These are phyloP conservation scores for Dinochytrium kinnereticum DNA, from an alignment of 371 early-diverging fungal genomes.

Conservation along the genomic window DNA sequence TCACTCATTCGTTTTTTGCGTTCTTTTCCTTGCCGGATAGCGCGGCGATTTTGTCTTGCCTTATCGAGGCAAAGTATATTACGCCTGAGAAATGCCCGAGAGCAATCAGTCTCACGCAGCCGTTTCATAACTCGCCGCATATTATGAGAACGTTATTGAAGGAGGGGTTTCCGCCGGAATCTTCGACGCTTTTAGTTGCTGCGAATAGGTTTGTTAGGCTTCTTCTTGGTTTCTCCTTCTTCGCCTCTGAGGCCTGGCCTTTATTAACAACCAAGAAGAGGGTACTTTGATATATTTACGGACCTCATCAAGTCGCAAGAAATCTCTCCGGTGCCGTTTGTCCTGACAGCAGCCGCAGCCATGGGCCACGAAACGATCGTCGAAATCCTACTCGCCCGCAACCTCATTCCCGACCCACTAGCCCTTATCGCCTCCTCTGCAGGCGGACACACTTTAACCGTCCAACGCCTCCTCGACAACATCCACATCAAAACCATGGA, in stretches of 20 bases:
- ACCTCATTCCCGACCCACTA: neutral
- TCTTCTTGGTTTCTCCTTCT: neutral
- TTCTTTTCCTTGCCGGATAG: constrained; percentile 7
- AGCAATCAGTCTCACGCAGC: constrained; percentile 3
- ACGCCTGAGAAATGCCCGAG: neutral
- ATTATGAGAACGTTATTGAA: constrained; percentile 9
- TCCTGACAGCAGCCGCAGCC: constrained; percentile 1
- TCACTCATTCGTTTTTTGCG: constrained; percentile 8
- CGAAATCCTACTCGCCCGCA: neutral
- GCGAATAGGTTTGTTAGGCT: neutral
- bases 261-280: too few relatives aligned
- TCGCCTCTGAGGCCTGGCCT: too few relatives aligned
- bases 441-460: neutral
- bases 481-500: neutral
- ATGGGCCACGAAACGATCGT: constrained; percentile 3
- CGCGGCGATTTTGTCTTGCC: neutral
- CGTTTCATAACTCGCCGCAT: constrained; percentile 4
- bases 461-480: neutral
- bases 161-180: constrained; percentile 7
- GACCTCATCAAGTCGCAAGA: neutral
- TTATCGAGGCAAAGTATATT: constrained; percentile 4
- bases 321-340: neutral
- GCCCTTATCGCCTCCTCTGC: neutral
- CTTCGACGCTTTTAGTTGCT: constrained; percentile 6
- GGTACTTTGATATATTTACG: neutral